Percentiles rank a stretch among this genome's conserved stretches.
Conservation (phyloP, 1,284 basidiomycete species). For the Malassezia obtusa region DNA sequence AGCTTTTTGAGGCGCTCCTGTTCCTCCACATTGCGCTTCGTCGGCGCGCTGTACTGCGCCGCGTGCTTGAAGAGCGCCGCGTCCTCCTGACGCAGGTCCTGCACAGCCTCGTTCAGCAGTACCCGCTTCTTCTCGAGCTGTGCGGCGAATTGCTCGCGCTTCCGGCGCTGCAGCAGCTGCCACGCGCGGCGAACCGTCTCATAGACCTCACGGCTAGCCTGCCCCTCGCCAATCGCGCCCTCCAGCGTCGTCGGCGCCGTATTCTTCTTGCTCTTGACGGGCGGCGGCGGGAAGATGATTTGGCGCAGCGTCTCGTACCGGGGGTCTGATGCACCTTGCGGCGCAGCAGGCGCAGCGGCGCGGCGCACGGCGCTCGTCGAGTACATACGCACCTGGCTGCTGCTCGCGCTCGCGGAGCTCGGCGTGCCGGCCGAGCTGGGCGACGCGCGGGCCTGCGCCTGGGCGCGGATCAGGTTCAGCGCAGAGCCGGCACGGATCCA, state of each 20-base stretch:
- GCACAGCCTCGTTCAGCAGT: slow-evolving; percentile 31
- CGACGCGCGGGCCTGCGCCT: slow-evolving; percentile 17
- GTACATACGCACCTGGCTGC: slow-evolving; percentile 16
- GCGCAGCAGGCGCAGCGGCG: slow-evolving; percentile 25
- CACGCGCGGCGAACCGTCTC: slow-evolving; percentile 88
- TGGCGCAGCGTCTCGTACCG: slow-evolving; percentile 41
- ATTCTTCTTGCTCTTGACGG: slow-evolving; percentile 18
- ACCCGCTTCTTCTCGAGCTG: slow-evolving; percentile 29
- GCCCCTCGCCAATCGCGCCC: slow-evolving; percentile 22
- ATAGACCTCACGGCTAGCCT: slow-evolving; percentile 61
- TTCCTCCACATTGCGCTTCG: slow-evolving; percentile 36
- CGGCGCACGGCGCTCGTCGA: slow-evolving; percentile 24
- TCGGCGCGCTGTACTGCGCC: slow-evolving; percentile 32
- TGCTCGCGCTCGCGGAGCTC: not conserved
- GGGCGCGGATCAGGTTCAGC: slow-evolving; percentile 41
- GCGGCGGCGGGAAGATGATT: slow-evolving; percentile 35
- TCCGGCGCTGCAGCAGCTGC: slow-evolving; percentile 66
- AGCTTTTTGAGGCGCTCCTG: slow-evolving; percentile 26
- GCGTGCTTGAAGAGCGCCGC: slow-evolving; percentile 28
- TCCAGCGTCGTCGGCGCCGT: slow-evolving; percentile 18
- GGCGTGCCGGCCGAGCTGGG: slow-evolving; percentile 18
- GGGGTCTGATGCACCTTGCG: slow-evolving; percentile 29
- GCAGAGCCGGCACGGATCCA: slow-evolving; percentile 47
- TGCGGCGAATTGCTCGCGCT: slow-evolving; percentile 53
- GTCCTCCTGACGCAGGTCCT: slow-evolving; percentile 23